A percentile compares a stretch with the other conserved stretches of the same genome.
These are phyloP conservation scores for Dictyophora rubrovolvata DNA, from an alignment of 768 basidiomycete genomes.

Conservation along the genomic window DNA sequence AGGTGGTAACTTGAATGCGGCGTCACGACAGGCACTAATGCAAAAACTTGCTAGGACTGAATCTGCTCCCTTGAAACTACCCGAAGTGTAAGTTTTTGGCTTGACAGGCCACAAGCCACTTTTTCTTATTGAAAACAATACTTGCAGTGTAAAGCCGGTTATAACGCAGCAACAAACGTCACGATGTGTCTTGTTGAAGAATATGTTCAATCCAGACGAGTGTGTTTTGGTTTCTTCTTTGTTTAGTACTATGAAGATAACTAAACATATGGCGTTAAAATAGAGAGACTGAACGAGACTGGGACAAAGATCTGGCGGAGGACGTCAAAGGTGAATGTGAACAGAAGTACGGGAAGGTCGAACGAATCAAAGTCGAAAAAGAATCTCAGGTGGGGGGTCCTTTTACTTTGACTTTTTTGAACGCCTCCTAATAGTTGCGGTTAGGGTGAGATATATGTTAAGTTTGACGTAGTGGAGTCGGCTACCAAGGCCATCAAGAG, in stretches of 20 bases:
- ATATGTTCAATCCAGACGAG: constrained; percentile 99
- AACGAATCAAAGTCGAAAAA: constrained; percentile 85
- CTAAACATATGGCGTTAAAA: not conserved
- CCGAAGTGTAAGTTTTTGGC: constrained; percentile 45
- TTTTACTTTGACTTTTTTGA: not conserved
- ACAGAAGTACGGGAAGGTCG: constrained; percentile 78
- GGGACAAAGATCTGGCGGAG: constrained; percentile 93
- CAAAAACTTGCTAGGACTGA: constrained; percentile 99
- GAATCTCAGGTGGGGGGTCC: constrained; percentile 71
- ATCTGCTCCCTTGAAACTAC: constrained; percentile 42
- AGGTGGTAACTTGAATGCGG: constrained; percentile 98
- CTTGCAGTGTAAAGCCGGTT: constrained; percentile 55
- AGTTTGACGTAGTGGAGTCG: constrained; percentile 69
- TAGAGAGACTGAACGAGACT: constrained; percentile 91
- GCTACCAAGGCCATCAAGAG: constrained; percentile 82
- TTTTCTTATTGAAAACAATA: constrained; percentile 8
- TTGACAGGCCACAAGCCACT: not conserved
- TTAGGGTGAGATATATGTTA: constrained; percentile 95
- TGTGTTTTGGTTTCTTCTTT: too few species aligned
- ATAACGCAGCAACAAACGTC: constrained; percentile 83
- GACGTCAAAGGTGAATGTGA: constrained; percentile 95
- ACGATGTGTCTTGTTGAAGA: constrained; percentile 79
- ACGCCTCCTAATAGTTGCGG: not conserved
- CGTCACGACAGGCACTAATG: constrained; percentile 98
- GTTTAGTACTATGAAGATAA: not conserved